Evolutionary conservation across 768 basidiomycete species (phyloP).

Genomic region (Psilocybe azurescens): DNA sequence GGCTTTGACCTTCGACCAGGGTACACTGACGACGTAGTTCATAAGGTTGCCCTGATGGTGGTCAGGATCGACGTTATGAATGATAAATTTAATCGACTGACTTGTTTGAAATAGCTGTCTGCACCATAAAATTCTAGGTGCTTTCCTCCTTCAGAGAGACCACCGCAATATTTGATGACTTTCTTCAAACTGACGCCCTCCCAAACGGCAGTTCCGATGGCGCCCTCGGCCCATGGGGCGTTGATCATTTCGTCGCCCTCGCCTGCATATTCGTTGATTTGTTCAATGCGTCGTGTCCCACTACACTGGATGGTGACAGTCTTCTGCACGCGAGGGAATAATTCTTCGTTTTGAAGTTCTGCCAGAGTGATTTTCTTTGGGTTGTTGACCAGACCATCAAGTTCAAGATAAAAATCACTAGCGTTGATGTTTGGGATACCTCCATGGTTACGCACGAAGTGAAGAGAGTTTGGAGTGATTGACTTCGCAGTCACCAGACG

Average conservation of each 20-base stretch:
- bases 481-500: background rate
- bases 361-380: slow-evolving; percentile 18
- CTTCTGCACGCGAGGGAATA: slow-evolving; percentile 17
- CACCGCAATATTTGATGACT: slow-evolving; percentile 19
- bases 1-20: slow-evolving; percentile 19
- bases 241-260: slow-evolving; percentile 23
- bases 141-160: slow-evolving; percentile 13
- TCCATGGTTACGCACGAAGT: slow-evolving; percentile 20
- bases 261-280: slow-evolving; percentile 19
- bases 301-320: slow-evolving; percentile 21
- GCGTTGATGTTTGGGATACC: slow-evolving; percentile 19
- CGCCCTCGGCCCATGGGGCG: slow-evolving; percentile 23
- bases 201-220: slow-evolving; percentile 21
- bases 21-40: slow-evolving; percentile 21
- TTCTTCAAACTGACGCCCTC: slow-evolving; percentile 21
- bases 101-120: slow-evolving; percentile 21
- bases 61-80: background rate
- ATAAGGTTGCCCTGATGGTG: slow-evolving; percentile 11
- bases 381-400: slow-evolving; percentile 20
- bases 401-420: slow-evolving; percentile 18
- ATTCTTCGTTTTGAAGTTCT: slow-evolving; percentile 16
- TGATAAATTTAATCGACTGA: background rate
- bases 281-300: slow-evolving; percentile 22
- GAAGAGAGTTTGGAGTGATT: slow-evolving; percentile 6
- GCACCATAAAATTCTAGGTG: slow-evolving; percentile 21